Conservation (phyloP, 768 basidiomycete species). For the Calocybe gangraenosa region DNA sequence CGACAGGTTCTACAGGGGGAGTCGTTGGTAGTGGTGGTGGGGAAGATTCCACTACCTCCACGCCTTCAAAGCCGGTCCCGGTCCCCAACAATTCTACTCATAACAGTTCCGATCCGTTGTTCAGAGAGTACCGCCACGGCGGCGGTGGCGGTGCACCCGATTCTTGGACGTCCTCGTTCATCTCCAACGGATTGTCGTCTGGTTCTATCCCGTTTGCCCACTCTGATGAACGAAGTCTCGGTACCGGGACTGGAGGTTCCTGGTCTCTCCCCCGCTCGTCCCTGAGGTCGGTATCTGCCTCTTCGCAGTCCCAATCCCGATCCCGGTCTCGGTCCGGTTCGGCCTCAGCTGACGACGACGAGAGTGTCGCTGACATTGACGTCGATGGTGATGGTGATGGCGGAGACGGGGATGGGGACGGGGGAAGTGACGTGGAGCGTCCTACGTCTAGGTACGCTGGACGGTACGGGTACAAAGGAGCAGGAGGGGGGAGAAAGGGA, state of each 20-base stretch:
- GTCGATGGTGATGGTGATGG: slow-evolving; percentile 26
- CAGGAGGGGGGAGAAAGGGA: slow-evolving; percentile 12
- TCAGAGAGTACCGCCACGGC: slow-evolving; percentile 15
- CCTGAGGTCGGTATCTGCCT: slow-evolving; percentile 37
- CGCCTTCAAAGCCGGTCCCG: slow-evolving; percentile 32
- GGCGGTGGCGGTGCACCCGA: slow-evolving; percentile 26
- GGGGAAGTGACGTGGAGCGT: slow-evolving; percentile 13
- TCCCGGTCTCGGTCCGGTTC: slow-evolving; percentile 25
- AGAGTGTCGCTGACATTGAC: slow-evolving; percentile 21
- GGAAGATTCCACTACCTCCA: slow-evolving; percentile 9
- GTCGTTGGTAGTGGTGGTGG: too few species aligned
- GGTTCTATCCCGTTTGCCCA: slow-evolving; percentile 13
- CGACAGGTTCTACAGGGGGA: slow-evolving; percentile 16
- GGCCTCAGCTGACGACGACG: slow-evolving; percentile 29
- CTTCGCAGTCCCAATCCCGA: slow-evolving; percentile 26
- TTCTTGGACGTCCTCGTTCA: slow-evolving; percentile 26
- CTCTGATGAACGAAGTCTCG: slow-evolving; percentile 18
- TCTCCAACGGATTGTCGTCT: slow-evolving; percentile 7
- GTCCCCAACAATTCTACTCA: slow-evolving; percentile 15
- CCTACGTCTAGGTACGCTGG: slow-evolving; percentile 16
- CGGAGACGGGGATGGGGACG: slow-evolving; percentile 18
- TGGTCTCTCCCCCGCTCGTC: slow-evolving; percentile 59
- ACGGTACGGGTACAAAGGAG: slow-evolving; percentile 17
- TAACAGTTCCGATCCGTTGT: too few species aligned
- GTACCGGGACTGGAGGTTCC: slow-evolving; percentile 25